Evolutionary conservation across 352 stramenopile genomes (phyloP).

Genomic region (Globisporangium alternatum): DNA sequence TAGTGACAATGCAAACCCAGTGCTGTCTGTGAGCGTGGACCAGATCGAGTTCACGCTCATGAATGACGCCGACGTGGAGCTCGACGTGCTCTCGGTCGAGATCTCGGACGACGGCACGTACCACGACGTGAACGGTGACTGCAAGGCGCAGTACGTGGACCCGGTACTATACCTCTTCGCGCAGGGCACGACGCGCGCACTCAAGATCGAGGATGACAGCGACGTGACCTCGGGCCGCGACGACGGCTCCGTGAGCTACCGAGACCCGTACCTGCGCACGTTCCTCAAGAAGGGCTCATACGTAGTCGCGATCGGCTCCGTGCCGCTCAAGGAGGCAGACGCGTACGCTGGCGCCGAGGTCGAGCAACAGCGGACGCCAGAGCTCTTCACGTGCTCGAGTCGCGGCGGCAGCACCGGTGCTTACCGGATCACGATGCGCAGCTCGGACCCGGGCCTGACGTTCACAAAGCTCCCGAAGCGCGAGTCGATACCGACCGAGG

Average conservation of each 20-base stretch:
- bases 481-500: not conserved
- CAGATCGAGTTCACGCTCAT: constrained; percentile 44
- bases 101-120: constrained; percentile 50
- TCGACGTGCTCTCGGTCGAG: constrained; percentile 64
- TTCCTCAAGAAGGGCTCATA: constrained; percentile 54
- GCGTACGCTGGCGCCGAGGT: constrained; percentile 26
- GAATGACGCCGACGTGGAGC: constrained; percentile 38
- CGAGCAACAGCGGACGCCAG: constrained; percentile 24
- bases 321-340: constrained; percentile 24
- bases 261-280: constrained; percentile 45
- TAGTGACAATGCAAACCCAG: constrained; percentile 15
- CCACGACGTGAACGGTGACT: constrained; percentile 66
- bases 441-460: constrained; percentile 16
- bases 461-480: not conserved
- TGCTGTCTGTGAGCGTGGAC: constrained; percentile 36
- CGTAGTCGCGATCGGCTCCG: constrained; percentile 35
- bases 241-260: constrained; percentile 50
- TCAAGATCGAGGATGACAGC: constrained; percentile 43
- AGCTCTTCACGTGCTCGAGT: constrained; percentile 31
- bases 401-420: constrained; percentile 25
- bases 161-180: constrained; percentile 57
- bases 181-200: constrained; percentile 23
- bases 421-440: constrained; percentile 37
- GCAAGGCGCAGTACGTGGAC: constrained; percentile 53
- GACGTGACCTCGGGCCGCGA: constrained; percentile 16